Base-by-base conservation (phyloP, 2,329 filamentous ascomycete species). In the Apiospora rasikravindrae region DNA sequence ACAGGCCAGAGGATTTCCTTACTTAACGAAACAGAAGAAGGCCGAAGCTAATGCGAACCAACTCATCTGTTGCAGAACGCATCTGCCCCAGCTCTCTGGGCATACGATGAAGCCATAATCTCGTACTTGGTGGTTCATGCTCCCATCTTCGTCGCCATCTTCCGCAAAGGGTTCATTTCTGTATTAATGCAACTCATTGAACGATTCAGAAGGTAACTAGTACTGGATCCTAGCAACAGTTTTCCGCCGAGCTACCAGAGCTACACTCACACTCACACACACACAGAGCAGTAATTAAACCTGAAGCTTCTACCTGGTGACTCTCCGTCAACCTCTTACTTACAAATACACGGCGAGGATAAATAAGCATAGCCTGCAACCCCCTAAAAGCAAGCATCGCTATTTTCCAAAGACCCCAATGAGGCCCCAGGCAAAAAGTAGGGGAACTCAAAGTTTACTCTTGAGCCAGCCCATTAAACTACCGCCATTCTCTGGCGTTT, bases 401-500 rank as follows among this genome's bases (percentile, higher is more conserved):
- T 19, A 8, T 13, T 26, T 26, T 2, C 6, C 47, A 11, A 10
- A 11, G 47, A 6, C 3, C 22, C 29, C 16, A 16, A 61, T 61
- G 8, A 57, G 19, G 19, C n/a, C n/a, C 5, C 16, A 37, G 29
- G 29, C 6, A 40, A 40, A 19, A n/a, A 6, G 19, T 6, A n/a
- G 11, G 29, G 33, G 7, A 14, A 40, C 40, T 73, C 71, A 74
- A 13, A 74, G 29, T 49, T 73, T 75, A 22, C 74, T 74, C n/a
- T 71, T 74, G 47, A 75, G 47, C 72, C 72, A 73, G 33, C 26
- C 61, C 45, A 71, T n/a, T 37, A 68, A 45, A 22, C 72, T 68
- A 37, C 40, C 24, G 26, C 66, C 33, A 24, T 51, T 22, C 26
- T 49, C 49, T 22, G 49, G 26, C 49, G n/a, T 24, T 4, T 64